These are phyloP conservation scores for Pachysandra terminalis DNA, from an alignment of 164 flowering plant genomes.

Conservation along the genomic window DNA sequence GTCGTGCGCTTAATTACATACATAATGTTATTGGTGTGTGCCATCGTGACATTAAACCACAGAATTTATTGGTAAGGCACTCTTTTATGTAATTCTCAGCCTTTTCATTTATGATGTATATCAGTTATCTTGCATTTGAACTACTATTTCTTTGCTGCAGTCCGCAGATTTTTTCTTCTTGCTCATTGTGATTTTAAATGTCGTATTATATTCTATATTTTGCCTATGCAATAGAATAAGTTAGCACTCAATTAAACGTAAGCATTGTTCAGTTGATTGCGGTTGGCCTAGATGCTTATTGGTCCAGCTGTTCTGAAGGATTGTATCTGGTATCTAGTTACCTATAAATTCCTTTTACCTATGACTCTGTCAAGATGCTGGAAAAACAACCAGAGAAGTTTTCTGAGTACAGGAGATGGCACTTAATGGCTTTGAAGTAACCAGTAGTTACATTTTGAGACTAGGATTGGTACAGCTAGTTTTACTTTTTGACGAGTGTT, in stretches of 20 bases:
- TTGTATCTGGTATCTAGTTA: too few relatives aligned
- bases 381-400: too few relatives aligned
- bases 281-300: not conserved
- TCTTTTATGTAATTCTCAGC: not conserved
- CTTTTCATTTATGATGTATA: not conserved
- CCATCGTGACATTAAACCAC: slow-evolving; percentile 99
- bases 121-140: not conserved
- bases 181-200: too few relatives aligned
- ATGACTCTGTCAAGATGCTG: not conserved
- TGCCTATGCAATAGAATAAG: not conserved
- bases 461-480: not conserved
- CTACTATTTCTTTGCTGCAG: too few relatives aligned
- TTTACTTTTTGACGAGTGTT: too few relatives aligned
- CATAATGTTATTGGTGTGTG: slow-evolving; percentile 87
- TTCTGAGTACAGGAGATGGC: not conserved
- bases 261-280: not conserved
- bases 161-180: not conserved
- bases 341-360: too few relatives aligned
- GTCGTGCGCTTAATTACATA: slow-evolving; percentile 77
- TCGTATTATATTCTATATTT: too few relatives aligned
- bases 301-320: not conserved
- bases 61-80: slow-evolving; percentile 81
- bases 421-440: not conserved
- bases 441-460: not conserved
- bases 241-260: not conserved